phyloP scores from a whole-genome alignment of 345 rosid genomes.

The Linum lewisii region DNA sequence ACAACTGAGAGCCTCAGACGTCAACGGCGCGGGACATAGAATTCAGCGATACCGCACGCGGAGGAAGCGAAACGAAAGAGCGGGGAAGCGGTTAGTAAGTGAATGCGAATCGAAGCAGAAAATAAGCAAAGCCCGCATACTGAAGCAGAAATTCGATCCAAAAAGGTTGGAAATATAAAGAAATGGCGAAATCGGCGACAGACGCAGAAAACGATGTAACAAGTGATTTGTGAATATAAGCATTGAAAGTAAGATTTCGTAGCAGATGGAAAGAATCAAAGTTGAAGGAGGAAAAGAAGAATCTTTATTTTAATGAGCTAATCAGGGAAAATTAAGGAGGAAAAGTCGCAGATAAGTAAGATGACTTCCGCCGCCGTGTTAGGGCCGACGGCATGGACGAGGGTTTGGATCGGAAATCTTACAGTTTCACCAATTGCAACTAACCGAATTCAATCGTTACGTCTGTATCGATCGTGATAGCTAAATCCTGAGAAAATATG shows the following conservation, averaged over 20 bases:
- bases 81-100: neutral
- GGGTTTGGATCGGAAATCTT: too few species aligned
- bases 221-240: neutral
- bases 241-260: neutral
- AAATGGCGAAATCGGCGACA: too few species aligned
- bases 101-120: neutral
- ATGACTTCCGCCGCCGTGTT: too few species aligned
- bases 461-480: too few species aligned
- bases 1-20: neutral
- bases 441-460: too few species aligned
- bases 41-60: neutral
- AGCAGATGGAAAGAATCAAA: neutral
- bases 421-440: too few species aligned
- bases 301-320: too few species aligned
- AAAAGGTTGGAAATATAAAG: neutral
- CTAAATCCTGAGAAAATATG: too few species aligned
- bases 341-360: too few species aligned
- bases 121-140: neutral
- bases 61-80: neutral
- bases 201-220: neutral
- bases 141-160: neutral
- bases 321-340: too few species aligned
- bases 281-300: neutral
- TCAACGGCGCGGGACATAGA: neutral
- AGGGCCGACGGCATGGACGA: too few species aligned